Conservation (phyloP, 495 filamentous ascomycete species). For the Saxispiralis lemnorum region DNA sequence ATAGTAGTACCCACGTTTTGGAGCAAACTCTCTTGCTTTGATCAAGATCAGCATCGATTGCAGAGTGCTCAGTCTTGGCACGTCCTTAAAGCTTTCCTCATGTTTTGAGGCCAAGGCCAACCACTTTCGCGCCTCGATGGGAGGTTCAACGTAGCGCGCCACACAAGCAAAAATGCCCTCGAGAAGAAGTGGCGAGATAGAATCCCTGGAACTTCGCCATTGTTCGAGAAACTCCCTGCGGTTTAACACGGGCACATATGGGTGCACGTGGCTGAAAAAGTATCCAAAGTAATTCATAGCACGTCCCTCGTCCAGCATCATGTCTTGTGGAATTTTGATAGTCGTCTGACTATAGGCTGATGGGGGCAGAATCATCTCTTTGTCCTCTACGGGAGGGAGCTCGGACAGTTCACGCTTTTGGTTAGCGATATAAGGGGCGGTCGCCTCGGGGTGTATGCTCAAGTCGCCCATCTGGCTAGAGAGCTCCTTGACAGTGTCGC, state of each 20-base stretch:
- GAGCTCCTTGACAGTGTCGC: slow-evolving; percentile 24
- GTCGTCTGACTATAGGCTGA: slow-evolving; percentile 49
- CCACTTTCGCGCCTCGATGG: slow-evolving; percentile 79
- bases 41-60: slow-evolving; percentile 76
- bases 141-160: slow-evolving; percentile 64
- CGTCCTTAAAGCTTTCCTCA: slow-evolving; percentile 89
- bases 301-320: slow-evolving; percentile 81
- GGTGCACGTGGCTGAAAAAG: slow-evolving; percentile 83
- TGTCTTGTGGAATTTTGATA: slow-evolving; percentile 76
- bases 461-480: slow-evolving; percentile 70
- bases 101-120: slow-evolving; percentile 83
- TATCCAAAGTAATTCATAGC: slow-evolving; percentile 77
- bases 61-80: slow-evolving; percentile 80
- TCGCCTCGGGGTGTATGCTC: slow-evolving; percentile 72
- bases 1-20: slow-evolving; percentile 91
- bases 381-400: slow-evolving; percentile 62
- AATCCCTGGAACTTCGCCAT: slow-evolving; percentile 71
- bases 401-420: slow-evolving; percentile 48
- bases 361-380: slow-evolving; percentile 43
- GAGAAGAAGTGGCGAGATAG: slow-evolving; percentile 79
- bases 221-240: slow-evolving; percentile 71
- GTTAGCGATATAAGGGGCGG: slow-evolving; percentile 73
- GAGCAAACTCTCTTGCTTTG: slow-evolving; percentile 79
- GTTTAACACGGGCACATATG: slow-evolving; percentile 89
- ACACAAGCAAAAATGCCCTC: slow-evolving; percentile 94